Percentiles rank a stretch among this genome's conserved stretches.
These are phyloP conservation scores for Paracorniculantispora psalliotae DNA, from an alignment of 2,329 filamentous ascomycete species.

Conservation along the genomic window DNA sequence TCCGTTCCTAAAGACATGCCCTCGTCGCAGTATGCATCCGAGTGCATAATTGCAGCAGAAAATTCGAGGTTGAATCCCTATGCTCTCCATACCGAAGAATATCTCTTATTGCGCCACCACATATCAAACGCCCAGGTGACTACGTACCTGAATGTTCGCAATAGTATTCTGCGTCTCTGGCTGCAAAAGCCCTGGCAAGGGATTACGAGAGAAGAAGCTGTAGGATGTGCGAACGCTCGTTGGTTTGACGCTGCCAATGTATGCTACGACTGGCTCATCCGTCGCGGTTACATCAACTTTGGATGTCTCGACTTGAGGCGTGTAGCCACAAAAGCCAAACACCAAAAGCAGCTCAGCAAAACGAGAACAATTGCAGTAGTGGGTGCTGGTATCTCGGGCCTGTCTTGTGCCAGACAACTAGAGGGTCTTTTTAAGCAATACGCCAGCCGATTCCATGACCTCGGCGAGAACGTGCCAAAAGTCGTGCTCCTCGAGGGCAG, in stretches of 20 bases:
- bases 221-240: conserved; percentile 81
- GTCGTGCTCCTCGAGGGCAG: conserved; percentile 84
- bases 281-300: conserved; percentile 93
- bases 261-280: conserved; percentile 87
- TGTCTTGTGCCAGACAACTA: conserved; percentile 87
- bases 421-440: conserved; percentile 83
- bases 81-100: conserved; percentile 78
- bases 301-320: conserved; percentile 75
- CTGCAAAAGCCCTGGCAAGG: conserved; percentile 76
- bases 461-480: conserved; percentile 63
- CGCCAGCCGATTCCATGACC: conserved; percentile 58
- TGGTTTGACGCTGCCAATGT: conserved; percentile 88
- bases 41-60: conserved; percentile 86
- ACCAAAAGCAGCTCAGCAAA: conserved; percentile 32
- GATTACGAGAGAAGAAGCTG: conserved; percentile 78
- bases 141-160: conserved; percentile 92
- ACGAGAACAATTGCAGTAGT: conserved; percentile 76
- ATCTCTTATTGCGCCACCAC: conserved; percentile 71
- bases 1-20: conserved; percentile 76
- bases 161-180: conserved; percentile 90
- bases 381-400: conserved; percentile 88
- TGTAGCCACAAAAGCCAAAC: conserved; percentile 35
- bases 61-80: conserved; percentile 87
- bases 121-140: conserved; percentile 88
- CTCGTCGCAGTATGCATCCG: conserved; percentile 75